These are phyloP conservation scores for Populus simonii DNA, from an alignment of 345 rosid genomes.

Conservation along the genomic window DNA sequence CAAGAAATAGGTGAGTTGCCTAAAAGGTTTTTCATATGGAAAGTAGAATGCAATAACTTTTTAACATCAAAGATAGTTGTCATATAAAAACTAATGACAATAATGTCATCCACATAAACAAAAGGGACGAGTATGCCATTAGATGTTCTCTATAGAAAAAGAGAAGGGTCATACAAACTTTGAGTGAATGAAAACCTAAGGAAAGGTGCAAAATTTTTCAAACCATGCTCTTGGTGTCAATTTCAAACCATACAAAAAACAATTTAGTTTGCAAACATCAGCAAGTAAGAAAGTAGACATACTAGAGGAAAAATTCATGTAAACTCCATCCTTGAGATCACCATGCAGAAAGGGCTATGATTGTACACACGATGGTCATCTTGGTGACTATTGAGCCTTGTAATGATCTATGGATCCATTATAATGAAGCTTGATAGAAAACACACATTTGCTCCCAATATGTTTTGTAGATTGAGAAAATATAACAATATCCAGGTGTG, in stretches of 20 bases:
- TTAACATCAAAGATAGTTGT: no score
- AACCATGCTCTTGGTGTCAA: background rate
- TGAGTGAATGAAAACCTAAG: background rate
- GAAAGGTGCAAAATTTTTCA: background rate
- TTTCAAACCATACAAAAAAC: background rate
- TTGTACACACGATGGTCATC: background rate
- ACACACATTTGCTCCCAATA: background rate
- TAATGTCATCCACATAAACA: no score
- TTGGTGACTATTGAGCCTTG: background rate
- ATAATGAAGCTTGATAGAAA: background rate
- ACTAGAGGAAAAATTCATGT: background rate
- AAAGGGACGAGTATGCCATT: no score
- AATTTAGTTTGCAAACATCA: background rate
- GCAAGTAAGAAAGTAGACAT: background rate
- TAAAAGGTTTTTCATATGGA: no score
- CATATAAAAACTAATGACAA: no score
- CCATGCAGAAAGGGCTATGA: background rate
- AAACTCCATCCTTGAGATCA: background rate
- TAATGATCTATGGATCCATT: background rate
- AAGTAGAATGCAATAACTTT: no score
- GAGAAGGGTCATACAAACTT: no score
- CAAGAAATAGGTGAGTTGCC: no score
- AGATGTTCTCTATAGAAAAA: no score
- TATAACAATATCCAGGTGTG: no score
- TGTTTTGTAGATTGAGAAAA: background rate